Percentiles rank a stretch among this genome's conserved stretches.
Evolutionary conservation across 805 yeast genomes (phyloP).

Genomic region (Blastobotrys mokoenaii): DNA sequence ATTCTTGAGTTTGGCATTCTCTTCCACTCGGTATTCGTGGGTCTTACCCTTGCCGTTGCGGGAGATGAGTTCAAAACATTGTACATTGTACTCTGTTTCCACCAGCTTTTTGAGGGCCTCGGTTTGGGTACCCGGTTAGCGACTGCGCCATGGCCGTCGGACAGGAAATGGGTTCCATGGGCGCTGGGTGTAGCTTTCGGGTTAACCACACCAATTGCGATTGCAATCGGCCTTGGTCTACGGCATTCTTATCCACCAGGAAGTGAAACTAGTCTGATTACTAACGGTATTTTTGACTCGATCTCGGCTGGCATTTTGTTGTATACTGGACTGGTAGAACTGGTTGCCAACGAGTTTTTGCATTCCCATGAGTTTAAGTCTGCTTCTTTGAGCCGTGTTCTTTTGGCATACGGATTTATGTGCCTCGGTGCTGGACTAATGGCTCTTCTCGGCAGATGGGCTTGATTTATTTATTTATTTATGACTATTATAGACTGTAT

Average conservation of each 20-base stretch:
- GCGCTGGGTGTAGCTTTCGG: conserved; percentile 43
- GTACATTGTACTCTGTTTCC: conserved; percentile 44
- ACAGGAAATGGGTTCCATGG: conserved; percentile 43
- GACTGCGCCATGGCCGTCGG: conserved; percentile 46
- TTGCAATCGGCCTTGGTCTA: conserved; percentile 73
- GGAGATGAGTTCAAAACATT: conserved; percentile 68
- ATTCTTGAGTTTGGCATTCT: conserved; percentile 74
- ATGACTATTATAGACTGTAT: neutral
- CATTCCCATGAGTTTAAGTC: conserved; percentile 31
- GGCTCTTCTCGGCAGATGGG: conserved; percentile 63
- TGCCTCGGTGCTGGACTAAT: conserved; percentile 49
- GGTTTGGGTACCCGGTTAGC: conserved; percentile 78
- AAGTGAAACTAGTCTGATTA: conserved; percentile 46
- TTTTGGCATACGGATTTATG: conserved; percentile 26
- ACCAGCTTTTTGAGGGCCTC: conserved; percentile 79
- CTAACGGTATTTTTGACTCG: conserved; percentile 68
- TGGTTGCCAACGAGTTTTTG: conserved; percentile 69
- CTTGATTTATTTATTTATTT: conserved; percentile 26
- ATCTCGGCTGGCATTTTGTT: conserved; percentile 71
- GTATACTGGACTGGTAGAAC: conserved; percentile 69
- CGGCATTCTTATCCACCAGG: conserved; percentile 48
- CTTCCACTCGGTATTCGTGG: conserved; percentile 78
- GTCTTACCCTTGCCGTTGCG: conserved; percentile 67
- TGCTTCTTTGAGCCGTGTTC: conserved; percentile 15
- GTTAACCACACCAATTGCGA: conserved; percentile 62